phyloP scores from a whole-genome alignment of 495 filamentous ascomycete species.

The Chaetomium tenue region DNA sequence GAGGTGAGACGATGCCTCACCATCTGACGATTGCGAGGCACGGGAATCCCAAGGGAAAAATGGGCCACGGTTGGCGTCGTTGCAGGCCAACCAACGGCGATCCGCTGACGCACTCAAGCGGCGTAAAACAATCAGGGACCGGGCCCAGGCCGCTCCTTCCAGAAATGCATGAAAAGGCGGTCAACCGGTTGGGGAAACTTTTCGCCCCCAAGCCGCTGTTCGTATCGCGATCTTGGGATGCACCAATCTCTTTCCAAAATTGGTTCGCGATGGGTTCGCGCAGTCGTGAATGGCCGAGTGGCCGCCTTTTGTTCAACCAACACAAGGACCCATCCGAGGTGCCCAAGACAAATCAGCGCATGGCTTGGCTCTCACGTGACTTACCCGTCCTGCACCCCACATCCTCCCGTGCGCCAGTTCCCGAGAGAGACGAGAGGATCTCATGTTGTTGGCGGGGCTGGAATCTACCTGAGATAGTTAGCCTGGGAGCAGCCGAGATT shows the following conservation, averaged over 20 bases:
- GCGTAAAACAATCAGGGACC: conserved; percentile 12
- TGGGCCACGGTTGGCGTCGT: not conserved
- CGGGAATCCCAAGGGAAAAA: not conserved
- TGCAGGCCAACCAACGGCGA: conserved; percentile 9
- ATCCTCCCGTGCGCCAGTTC: conserved; percentile 28
- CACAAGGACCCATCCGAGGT: conserved; percentile 1
- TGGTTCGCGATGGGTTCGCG: not conserved
- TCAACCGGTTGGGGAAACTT: conserved; percentile 4
- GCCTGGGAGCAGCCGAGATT: conserved; percentile 3
- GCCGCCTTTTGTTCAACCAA: not conserved
- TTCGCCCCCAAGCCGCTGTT: not conserved
- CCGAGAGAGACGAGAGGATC: conserved; percentile 18
- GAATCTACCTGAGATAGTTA: too few species aligned
- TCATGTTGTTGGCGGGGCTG: conserved; percentile 11
- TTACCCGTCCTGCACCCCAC: conserved; percentile 32
- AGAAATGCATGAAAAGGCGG: conserved; percentile 21
- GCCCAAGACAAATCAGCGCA: conserved; percentile 25
- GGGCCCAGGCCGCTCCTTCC: conserved; percentile 1
- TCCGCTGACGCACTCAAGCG: conserved; percentile 15
- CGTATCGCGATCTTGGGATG: not conserved
- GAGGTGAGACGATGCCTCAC: not conserved
- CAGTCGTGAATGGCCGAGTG: not conserved
- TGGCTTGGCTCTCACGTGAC: conserved; percentile 32
- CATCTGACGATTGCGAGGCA: not conserved
- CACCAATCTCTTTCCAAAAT: not conserved